Evolutionary conservation across 192 early-diverging fungal genomes (phyloP), one percentile per base, ranked within the genome.

Genomic region (Mortierella claussenii): DNA sequence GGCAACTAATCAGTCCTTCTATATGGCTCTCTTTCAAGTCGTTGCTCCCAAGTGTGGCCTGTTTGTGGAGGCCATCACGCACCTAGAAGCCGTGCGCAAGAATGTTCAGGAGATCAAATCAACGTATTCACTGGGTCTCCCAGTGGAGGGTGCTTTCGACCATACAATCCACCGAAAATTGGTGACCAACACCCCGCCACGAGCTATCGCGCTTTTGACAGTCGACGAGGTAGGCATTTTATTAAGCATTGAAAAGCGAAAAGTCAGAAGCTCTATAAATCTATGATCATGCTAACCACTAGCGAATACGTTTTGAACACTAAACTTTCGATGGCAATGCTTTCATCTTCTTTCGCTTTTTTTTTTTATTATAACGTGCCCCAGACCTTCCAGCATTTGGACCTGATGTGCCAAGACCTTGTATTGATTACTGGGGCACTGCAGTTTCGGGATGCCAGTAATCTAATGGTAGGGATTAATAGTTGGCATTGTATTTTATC

Each of bases 111-210:
- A 27, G 8, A 54, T 81, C 44, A 59, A 52, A 20, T 30, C 52
- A 3, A 79, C 82, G 1, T 20, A 79, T 34, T 31, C 23, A 15
- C 40, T 68, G 11, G 87, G 82, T 20, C 13, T 55, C 12, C 49
- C 65, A n/a, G 69, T 82, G 9, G 62, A 65, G 2, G 63, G 65
- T 2, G 82, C 80, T 12, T 91, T 91, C 76, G 88, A 91, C 52
- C 82, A 85, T 18, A 71, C 80, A 4, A 79, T 91, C 26, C 89
- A 87, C 58, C 82, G 89, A 17, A 89, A 89, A 55, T 69, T 87
- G 1, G 82, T 83, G 23, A 79, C 88, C 20, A 86, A 89, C 60
- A 84, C 87, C 27, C 88, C 89, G 8, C 88, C 89, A 55, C 78
- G 86, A 28, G 86, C 87, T 42, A 86, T 89, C 20, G 69, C 65